phyloP scores from a whole-genome alignment of 2,329 filamentous ascomycete genomes.

The Laburnicola sp. region DNA sequence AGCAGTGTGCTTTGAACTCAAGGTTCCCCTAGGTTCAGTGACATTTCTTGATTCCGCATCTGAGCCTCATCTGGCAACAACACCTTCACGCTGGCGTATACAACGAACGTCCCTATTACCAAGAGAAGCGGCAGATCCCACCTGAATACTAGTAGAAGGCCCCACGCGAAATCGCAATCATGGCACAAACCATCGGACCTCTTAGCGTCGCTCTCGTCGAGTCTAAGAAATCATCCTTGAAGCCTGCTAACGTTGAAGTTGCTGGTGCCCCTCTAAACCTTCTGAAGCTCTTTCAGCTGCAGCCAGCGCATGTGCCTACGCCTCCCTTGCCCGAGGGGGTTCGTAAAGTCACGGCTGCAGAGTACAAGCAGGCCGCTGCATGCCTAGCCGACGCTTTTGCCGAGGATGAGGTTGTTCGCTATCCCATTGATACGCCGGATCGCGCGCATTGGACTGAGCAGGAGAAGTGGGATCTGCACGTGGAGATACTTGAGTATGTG shows the following conservation, averaged over 20 bases:
- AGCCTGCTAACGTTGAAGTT: conserved; percentile 32
- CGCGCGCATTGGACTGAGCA: conserved; percentile 64
- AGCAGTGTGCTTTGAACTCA: conserved; percentile 43
- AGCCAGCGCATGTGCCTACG: conserved; percentile 18
- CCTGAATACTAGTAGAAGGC: conserved; percentile 50
- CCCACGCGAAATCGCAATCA: conserved; percentile 48
- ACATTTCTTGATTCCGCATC: conserved; percentile 18
- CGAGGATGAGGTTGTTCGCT: conserved; percentile 72
- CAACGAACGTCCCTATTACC: conserved; percentile 43
- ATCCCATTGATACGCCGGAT: conserved; percentile 74
- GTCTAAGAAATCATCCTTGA: conserved; percentile 45
- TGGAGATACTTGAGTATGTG: conserved; percentile 76
- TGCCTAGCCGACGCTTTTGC: conserved; percentile 78
- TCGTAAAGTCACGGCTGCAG: conserved; percentile 65
- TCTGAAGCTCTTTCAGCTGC: conserved; percentile 36
- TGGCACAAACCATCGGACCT: conserved; percentile 47
- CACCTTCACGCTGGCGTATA: conserved; percentile 48
- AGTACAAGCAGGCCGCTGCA: conserved; percentile 71
- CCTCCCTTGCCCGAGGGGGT: conserved; percentile 53
- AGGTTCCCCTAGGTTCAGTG: conserved; percentile 8
- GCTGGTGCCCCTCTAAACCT: conserved; percentile 34
- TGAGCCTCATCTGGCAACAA: conserved; percentile 26
- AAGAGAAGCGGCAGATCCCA: conserved; percentile 54
- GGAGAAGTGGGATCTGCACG: conserved; percentile 74
- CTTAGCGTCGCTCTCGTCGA: conserved; percentile 38